A percentile compares a stretch with the other conserved stretches of the same genome.
These are phyloP conservation scores for Mycena amicta DNA, from an alignment of 768 basidiomycete species.

Conservation along the genomic window DNA sequence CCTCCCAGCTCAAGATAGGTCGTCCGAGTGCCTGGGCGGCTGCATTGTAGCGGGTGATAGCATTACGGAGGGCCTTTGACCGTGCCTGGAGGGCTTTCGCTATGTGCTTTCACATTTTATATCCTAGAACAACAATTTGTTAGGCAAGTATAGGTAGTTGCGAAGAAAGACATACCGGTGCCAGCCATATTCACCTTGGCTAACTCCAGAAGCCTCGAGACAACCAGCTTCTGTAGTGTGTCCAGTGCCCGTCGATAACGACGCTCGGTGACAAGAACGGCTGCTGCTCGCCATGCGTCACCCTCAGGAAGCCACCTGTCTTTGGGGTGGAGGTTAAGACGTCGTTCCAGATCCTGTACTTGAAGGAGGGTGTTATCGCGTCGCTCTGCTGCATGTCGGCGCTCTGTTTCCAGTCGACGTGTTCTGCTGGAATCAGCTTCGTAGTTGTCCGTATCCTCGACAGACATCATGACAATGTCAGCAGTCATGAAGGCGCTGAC, in stretches of 20 bases:
- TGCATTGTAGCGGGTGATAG: not conserved
- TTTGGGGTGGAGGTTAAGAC: not conserved
- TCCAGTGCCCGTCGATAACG: conserved; percentile 7
- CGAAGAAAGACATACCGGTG: not conserved
- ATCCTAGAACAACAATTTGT: no score
- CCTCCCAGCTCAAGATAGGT: not conserved
- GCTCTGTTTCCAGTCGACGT: not conserved
- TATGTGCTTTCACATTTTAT: not conserved
- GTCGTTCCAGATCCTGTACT: not conserved
- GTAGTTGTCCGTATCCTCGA: not conserved
- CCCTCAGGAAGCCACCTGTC: not conserved
- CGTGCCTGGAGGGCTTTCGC: not conserved
- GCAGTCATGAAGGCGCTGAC: not conserved
- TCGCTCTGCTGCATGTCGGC: not conserved
- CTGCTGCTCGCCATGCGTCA: not conserved
- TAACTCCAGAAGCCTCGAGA: conserved; percentile 14
- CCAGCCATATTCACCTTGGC: conserved; percentile 10
- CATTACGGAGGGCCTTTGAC: not conserved
- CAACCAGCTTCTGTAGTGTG: conserved; percentile 6
- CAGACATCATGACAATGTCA: not conserved
- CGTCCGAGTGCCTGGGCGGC: not conserved
- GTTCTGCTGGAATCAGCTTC: not conserved
- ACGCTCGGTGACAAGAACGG: not conserved
- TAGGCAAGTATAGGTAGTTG: no score
- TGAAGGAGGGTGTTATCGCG: not conserved